These are phyloP conservation scores for Corrigiola litoralis DNA, from an alignment of 179 eudicot genomes.

Conservation along the genomic window DNA sequence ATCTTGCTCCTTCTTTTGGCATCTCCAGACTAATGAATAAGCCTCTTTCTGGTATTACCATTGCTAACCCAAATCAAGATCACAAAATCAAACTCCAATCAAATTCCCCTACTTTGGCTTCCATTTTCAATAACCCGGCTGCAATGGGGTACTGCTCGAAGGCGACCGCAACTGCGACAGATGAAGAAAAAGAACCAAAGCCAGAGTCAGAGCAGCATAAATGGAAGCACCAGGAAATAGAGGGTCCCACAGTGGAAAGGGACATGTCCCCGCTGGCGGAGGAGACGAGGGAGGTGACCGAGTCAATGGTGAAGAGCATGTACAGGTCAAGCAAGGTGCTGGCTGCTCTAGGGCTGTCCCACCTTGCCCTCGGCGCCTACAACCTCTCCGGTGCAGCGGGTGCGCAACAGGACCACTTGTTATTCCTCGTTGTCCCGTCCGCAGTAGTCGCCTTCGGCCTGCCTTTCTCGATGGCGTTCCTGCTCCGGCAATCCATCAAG, in stretches of 20 bases:
- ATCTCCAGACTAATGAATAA: too few species aligned
- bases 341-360: constrained; percentile 53
- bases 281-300: constrained; percentile 63
- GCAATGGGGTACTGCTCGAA: too few species aligned
- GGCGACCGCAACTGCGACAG: too few species aligned
- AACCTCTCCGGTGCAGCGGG: not conserved
- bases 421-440: constrained; percentile 40
- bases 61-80: too few species aligned
- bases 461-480: constrained; percentile 65
- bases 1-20: too few species aligned
- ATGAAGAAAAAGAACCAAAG: too few species aligned
- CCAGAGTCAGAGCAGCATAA: not conserved
- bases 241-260: constrained; percentile 80
- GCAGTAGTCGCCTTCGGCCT: constrained; percentile 56
- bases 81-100: too few species aligned
- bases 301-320: constrained; percentile 50
- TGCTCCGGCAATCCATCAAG: constrained; percentile 60
- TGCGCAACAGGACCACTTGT: constrained; percentile 8
- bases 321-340: constrained; percentile 46
- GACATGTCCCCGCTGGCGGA: constrained; percentile 63
- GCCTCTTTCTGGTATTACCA: too few species aligned
- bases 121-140: too few species aligned
- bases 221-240: constrained; percentile 76
- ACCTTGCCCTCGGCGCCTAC: constrained; percentile 62
- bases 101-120: too few species aligned